Base-by-base conservation (phyloP, 2,329 filamentous ascomycete genomes). In the Xylariaceae sp. region DNA sequence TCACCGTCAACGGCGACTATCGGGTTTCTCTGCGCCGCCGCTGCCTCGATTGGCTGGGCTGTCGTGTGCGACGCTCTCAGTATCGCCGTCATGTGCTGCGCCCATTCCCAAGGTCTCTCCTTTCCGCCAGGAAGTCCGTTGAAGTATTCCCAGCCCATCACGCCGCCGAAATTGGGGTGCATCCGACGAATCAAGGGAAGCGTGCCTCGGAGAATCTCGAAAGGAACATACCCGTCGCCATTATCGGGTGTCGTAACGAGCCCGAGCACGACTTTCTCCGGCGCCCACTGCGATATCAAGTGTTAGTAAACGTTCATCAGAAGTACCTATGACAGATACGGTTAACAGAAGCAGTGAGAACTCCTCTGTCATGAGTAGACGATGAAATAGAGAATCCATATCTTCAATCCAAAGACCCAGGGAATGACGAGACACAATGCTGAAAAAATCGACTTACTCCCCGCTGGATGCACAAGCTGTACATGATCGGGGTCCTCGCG, bases 91-190 rank as follows among this genome's bases (percentile, higher is more conserved):
- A 92, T 86, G 59, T 79, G 80, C 51, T 80, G 80, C 0, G 87
- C 88, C 89, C 89, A 93, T 65, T 88, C 82, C 88, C 87, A 90
- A 1, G 88, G 87, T 58, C 77, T 75, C 35, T 78, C 77, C 53
- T 73, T 73, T 23, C 80, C 84, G 1, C 84, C 85, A 0, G 87
- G 86, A 57, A 84, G 72, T 50, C 83, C 80, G 73, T 92, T 92
- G 75, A 90, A 93, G 69, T 91, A 93, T 73, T 94, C 90, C 90
- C 90, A 93, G 2, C 88, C 89, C 85, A 92, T 92, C 0, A 93
- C 86, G 0, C 90, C 90, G 1, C 88, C 90, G 70, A 92, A 92
- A 1, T 75, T 76, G 2, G 82, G 80, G 66, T 87, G 88, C 64
- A 80, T 81, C 23, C 78, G 73, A 42, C 81, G 75, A 64, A 92